These are phyloP conservation scores for Inonotus hispidus DNA, from an alignment of 1,284 basidiomycete species.

Conservation along the genomic window DNA sequence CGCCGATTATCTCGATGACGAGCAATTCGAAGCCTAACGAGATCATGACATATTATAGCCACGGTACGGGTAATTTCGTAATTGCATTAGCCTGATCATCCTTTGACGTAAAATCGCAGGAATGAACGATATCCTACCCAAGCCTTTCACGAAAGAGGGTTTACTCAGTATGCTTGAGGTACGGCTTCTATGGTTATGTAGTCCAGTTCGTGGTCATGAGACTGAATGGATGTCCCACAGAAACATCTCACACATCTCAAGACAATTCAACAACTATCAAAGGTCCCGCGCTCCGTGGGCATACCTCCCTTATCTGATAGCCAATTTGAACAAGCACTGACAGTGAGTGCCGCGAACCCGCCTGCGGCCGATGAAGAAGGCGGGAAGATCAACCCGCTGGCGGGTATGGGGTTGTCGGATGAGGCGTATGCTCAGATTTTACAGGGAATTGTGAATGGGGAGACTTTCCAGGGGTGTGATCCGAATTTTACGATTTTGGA, in stretches of 20 bases:
- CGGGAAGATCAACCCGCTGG: slow-evolving; percentile 59
- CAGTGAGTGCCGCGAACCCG: slow-evolving; percentile 25
- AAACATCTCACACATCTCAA: slow-evolving; percentile 94
- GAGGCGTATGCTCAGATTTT: slow-evolving; percentile 70
- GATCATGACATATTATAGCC: slow-evolving; percentile 75
- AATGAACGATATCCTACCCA: slow-evolving; percentile 97
- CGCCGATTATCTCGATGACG: slow-evolving; percentile 97
- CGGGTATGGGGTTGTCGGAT: slow-evolving; percentile 70
- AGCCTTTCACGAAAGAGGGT: slow-evolving; percentile 93
- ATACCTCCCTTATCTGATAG: slow-evolving; percentile 64
- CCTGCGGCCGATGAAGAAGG: slow-evolving; percentile 25
- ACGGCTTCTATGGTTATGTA: slow-evolving; percentile 22
- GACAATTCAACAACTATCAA: slow-evolving; percentile 78
- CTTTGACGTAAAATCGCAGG: slow-evolving; percentile 35
- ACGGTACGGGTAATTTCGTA: slow-evolving; percentile 1
- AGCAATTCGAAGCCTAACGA: slow-evolving; percentile 89
- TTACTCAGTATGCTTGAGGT: slow-evolving; percentile 90
- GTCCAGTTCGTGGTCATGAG: neutral
- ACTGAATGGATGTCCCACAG: slow-evolving; percentile 30
- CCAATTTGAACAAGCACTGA: slow-evolving; percentile 52
- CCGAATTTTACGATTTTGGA: slow-evolving; percentile 24
- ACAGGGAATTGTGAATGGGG: slow-evolving; percentile 56
- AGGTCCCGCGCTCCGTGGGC: slow-evolving; percentile 66
- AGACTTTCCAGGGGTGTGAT: slow-evolving; percentile 41
- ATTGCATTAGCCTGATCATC: neutral